Evolutionary conservation across 768 basidiomycete genomes (phyloP), one percentile per base, ranked within the genome.

Genomic region (Suillus ampliporus): DNA sequence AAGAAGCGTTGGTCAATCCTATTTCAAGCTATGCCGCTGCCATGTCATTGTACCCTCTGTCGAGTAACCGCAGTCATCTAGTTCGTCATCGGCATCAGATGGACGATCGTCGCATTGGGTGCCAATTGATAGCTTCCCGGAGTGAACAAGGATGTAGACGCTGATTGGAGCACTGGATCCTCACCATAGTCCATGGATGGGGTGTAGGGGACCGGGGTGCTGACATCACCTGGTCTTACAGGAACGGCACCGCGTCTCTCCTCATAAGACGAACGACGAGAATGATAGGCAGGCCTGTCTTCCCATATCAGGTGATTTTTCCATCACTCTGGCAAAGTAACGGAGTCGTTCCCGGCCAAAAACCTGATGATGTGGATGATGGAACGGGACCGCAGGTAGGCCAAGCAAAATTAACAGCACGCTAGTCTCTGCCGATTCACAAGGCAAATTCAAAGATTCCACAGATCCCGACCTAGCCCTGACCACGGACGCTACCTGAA

Each of bases 151-250:
- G 63, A 31, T 70, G 68, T 43, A 74, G 70, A 54, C 57, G 61
- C 53, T 64, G 67, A 50, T 52, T 64, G 14, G 67, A 62, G 0
- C 65, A 64, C 15, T 68, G 66, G 0, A 70, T 61, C 41, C 46
- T 26, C 61, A 51, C 69, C 9, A 68, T 65, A 23, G 57, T 69
- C 71, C 46, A 71, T 66, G 0, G 71, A 71, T 1, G 65, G 73
- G n/a, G 31, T 63, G 34, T 69, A 63, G 0, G 73, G 71, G 46
- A 71, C 58, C 26, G 76, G 66, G 4, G 64, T 58, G 65, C 72
- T 76, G 5, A 76, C 63, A 44, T 76, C 65, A 38, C 65, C 67
- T 4, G 72, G 74, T 7, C 61, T 56, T 6, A 76, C 74, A 1
- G 66, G 61, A 1, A 73, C 59, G 1, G 54, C 61, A 2, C 70